phyloP scores from a whole-genome alignment of 1,284 basidiomycete genomes.

The Trichosporon sp. region DNA sequence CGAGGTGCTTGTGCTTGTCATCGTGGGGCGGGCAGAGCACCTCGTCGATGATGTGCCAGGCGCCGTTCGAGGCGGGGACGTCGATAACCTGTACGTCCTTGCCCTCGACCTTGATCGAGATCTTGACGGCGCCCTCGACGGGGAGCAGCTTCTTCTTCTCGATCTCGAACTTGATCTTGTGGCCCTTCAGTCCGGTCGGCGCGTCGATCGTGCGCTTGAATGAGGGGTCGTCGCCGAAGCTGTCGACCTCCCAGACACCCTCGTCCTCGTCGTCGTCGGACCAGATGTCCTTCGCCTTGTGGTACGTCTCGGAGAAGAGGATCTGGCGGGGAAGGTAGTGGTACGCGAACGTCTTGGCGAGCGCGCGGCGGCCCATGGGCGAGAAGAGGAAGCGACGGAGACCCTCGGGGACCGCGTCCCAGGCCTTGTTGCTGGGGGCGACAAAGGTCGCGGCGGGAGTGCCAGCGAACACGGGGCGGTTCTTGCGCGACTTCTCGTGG shows the following conservation, averaged over 20 bases:
- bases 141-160: conserved; percentile 60
- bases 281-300: conserved; percentile 37
- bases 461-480: conserved; percentile 59
- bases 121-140: conserved; percentile 57
- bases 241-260: conserved; percentile 26
- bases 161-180: conserved; percentile 61
- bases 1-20: conserved; percentile 46
- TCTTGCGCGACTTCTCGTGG: conserved; percentile 53
- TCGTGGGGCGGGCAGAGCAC: conserved; percentile 62
- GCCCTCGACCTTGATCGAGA: conserved; percentile 63
- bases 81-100: conserved; percentile 61
- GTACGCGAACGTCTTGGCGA: conserved; percentile 68
- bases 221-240: conserved; percentile 52
- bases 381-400: conserved; percentile 70
- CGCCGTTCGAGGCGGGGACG: conserved; percentile 64
- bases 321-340: conserved; percentile 67
- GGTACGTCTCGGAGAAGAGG: conserved; percentile 63
- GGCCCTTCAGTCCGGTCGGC: conserved; percentile 61
- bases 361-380: conserved; percentile 63
- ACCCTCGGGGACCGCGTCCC: conserved; percentile 63
- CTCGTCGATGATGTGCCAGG: conserved; percentile 62
- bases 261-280: conserved; percentile 23
- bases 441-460: conserved; percentile 65
- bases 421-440: conserved; percentile 68
- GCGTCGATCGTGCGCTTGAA: conserved; percentile 61